A percentile compares a stretch with the other conserved stretches of the same genome.
These are phyloP conservation scores for Fusarium tricinctum DNA, from an alignment of 2,329 filamentous ascomycete genomes.

Conservation along the genomic window DNA sequence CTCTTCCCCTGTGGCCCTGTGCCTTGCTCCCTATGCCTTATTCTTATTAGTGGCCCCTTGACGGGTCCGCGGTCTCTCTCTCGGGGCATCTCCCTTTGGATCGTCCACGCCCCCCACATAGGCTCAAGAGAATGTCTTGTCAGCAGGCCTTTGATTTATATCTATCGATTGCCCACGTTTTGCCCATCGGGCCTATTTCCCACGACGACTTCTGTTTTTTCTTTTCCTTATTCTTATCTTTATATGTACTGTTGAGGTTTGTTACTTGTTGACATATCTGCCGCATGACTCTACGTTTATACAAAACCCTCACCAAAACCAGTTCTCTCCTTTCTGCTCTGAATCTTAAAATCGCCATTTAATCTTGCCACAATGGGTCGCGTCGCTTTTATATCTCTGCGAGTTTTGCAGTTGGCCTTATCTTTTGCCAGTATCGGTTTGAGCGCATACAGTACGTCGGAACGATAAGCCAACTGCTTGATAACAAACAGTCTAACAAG, in stretches of 20 bases:
- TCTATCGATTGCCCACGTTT: constrained; percentile 46
- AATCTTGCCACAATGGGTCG: constrained; percentile 38
- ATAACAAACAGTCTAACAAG: constrained; percentile 16
- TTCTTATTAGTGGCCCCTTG: constrained; percentile 34
- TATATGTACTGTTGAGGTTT: not conserved
- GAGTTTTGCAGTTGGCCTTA: constrained; percentile 45
- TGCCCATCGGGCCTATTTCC: constrained; percentile 28
- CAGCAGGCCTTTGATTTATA: constrained; percentile 46
- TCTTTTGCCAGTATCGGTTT: constrained; percentile 46
- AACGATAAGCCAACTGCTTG: not conserved
- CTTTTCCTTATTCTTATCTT: not conserved
- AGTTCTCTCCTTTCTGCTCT: constrained; percentile 10
- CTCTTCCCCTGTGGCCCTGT: too few species aligned
- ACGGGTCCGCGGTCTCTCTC: constrained; percentile 46
- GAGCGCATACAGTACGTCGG: constrained; percentile 44
- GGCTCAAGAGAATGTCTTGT: constrained; percentile 42
- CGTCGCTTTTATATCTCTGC: constrained; percentile 36
- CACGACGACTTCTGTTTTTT: constrained; percentile 20
- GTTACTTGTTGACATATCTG: constrained; percentile 5
- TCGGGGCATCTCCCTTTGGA: constrained; percentile 45
- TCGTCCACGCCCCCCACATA: constrained; percentile 46
- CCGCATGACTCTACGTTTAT: not conserved
- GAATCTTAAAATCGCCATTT: constrained; percentile 1
- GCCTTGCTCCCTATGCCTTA: not conserved
- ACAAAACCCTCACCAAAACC: not conserved